Evolutionary conservation across 768 basidiomycete species (phyloP).

Genomic region (Boletus subcaerulescens): DNA sequence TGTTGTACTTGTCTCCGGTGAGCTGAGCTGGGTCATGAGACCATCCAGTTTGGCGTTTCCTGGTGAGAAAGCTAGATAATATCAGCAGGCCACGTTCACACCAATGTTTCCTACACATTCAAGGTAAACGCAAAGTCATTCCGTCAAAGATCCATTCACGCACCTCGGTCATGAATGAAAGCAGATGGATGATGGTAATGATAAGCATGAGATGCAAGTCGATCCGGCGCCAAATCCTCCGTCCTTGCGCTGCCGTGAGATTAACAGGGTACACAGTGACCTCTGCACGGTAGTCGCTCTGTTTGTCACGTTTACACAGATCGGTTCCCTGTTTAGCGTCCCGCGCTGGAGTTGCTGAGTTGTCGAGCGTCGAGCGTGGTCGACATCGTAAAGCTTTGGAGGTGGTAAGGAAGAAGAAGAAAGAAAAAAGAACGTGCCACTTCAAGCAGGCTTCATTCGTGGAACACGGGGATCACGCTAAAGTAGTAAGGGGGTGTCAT

Average conservation of each 20-base stretch:
- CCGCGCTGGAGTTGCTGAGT: background rate
- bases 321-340: background rate
- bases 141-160: background rate
- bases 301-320: background rate
- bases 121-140: background rate
- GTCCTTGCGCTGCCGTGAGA: background rate
- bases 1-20: background rate
- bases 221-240: background rate
- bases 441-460: no score
- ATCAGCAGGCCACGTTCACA: background rate
- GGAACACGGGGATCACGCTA: no score
- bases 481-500: no score
- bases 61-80: background rate
- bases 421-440: no score
- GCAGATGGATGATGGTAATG: constrained; percentile 1
- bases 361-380: background rate
- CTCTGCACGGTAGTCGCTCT: background rate
- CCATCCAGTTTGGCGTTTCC: constrained; percentile 5
- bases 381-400: background rate
- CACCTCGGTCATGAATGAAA: constrained; percentile 3
- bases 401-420: no score
- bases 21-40: background rate
- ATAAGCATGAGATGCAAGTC: constrained; percentile 1
- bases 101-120: background rate
- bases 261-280: background rate